phyloP scores from a whole-genome alignment of 2,329 filamentous ascomycete genomes.

The Exophiala alcalophila region DNA sequence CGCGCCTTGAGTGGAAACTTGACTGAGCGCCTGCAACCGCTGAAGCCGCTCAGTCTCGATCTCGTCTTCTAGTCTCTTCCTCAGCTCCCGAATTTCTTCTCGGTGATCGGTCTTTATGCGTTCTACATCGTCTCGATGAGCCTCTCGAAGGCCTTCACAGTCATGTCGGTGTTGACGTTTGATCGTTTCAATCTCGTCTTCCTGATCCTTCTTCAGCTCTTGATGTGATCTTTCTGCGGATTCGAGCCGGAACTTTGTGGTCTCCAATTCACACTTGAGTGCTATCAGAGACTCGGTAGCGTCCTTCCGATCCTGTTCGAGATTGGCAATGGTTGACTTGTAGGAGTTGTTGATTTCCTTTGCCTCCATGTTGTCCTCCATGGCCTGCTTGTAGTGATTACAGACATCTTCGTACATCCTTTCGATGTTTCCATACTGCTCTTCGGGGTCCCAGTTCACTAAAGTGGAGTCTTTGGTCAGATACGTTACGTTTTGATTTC shows the following conservation, averaged over 20 bases:
- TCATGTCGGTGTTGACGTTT: conserved; percentile 51
- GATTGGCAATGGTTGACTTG: conserved; percentile 64
- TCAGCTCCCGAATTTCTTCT: conserved; percentile 65
- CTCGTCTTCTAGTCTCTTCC: conserved; percentile 62
- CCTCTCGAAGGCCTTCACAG: conserved; percentile 43
- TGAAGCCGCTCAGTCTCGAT: conserved; percentile 62
- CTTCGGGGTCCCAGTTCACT: conserved; percentile 77
- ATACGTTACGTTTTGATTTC: conserved; percentile 50
- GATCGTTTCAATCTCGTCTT: conserved; percentile 52
- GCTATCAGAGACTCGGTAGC: conserved; percentile 52
- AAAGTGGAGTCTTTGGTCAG: conserved; percentile 72
- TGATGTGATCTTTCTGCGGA: conserved; percentile 51
- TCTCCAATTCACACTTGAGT: conserved; percentile 67
- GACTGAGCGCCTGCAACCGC: conserved; percentile 61
- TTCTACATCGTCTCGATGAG: conserved; percentile 53
- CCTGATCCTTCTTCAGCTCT: conserved; percentile 51
- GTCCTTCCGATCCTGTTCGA: conserved; percentile 53
- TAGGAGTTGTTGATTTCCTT: conserved; percentile 73
- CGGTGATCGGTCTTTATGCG: conserved; percentile 60
- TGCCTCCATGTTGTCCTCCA: conserved; percentile 64
- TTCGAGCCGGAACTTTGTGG: conserved; percentile 53
- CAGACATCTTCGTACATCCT: conserved; percentile 68
- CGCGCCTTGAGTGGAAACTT: conserved; percentile 56
- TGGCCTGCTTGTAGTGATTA: conserved; percentile 66
- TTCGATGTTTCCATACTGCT: conserved; percentile 73